Conservation (phyloP, 768 basidiomycete genomes). For the Hortiboletus flavorubellus region DNA sequence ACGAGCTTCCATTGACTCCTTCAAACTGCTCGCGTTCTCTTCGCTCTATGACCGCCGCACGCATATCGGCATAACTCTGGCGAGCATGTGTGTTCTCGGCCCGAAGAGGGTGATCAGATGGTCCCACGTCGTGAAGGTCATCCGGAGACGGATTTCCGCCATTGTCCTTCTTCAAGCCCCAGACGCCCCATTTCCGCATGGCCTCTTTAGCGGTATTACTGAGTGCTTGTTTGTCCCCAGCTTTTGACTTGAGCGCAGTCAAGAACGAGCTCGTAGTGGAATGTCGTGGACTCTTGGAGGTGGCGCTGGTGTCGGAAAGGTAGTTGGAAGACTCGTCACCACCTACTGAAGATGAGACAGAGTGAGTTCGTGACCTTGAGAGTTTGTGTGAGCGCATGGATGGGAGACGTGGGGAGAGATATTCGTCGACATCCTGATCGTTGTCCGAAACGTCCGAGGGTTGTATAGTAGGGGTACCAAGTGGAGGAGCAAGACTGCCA, state of each 20-base stretch:
- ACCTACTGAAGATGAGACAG: constrained; percentile 33
- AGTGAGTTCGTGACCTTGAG: constrained; percentile 32
- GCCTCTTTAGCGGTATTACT: constrained; percentile 84
- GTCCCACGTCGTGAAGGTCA: constrained; percentile 42
- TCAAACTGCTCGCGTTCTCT: constrained; percentile 42
- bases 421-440: constrained; percentile 17
- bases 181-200: constrained; percentile 90
- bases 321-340: constrained; percentile 28
- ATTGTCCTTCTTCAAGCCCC: constrained; percentile 62
- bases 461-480: constrained; percentile 7
- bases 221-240: constrained; percentile 80
- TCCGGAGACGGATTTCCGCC: constrained; percentile 32
- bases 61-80: constrained; percentile 68
- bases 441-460: constrained; percentile 14
- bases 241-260: constrained; percentile 72
- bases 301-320: constrained; percentile 32
- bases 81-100: constrained; percentile 41
- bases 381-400: constrained; percentile 42
- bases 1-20: constrained; percentile 16
- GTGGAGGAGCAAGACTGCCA: constrained; percentile 27
- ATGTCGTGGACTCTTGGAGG: constrained; percentile 38
- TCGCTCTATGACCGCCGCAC: constrained; percentile 72
- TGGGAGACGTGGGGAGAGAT: constrained; percentile 37
- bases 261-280: constrained; percentile 61
- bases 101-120: constrained; percentile 34